Conservation (phyloP, 495 filamentous ascomycete species). For the Platismatia glauca region DNA sequence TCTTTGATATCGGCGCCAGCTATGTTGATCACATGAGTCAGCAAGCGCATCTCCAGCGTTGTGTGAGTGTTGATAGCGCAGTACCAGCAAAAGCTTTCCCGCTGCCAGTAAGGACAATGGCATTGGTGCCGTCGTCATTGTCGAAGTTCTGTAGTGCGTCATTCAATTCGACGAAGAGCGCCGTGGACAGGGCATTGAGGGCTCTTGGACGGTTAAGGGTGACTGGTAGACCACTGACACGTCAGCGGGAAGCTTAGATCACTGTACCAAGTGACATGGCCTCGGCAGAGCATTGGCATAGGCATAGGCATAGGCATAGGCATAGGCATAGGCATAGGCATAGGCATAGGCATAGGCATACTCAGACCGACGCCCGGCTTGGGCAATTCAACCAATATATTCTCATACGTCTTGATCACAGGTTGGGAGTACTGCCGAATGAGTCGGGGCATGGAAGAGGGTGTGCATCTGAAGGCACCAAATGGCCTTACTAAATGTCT, state of each 20-base stretch:
- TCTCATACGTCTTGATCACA: constrained; percentile 56
- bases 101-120: constrained; percentile 80
- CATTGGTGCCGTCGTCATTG: constrained; percentile 55
- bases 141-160: constrained; percentile 66
- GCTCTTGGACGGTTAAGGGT: constrained; percentile 93
- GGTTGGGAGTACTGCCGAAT: constrained; percentile 50
- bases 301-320: constrained; percentile 36
- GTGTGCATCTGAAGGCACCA: constrained; percentile 42
- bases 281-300: constrained; percentile 37
- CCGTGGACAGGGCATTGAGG: constrained; percentile 82
- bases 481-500: constrained; percentile 42
- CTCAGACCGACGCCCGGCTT: constrained; percentile 84
- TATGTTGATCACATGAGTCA: constrained; percentile 18
- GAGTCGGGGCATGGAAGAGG: constrained; percentile 35
- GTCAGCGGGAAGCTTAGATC: background rate
- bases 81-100: constrained; percentile 75
- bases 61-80: background rate
- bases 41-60: background rate
- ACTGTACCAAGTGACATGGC: background rate
- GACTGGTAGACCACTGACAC: constrained; percentile 43
- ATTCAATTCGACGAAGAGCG: constrained; percentile 86
- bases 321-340: constrained; percentile 46
- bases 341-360: constrained; percentile 52
- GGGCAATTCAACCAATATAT: constrained; percentile 69
- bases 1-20: constrained; percentile 98